Base-by-base conservation (phyloP, 2,329 filamentous ascomycete genomes). In the Colletotrichum liaoningense region DNA sequence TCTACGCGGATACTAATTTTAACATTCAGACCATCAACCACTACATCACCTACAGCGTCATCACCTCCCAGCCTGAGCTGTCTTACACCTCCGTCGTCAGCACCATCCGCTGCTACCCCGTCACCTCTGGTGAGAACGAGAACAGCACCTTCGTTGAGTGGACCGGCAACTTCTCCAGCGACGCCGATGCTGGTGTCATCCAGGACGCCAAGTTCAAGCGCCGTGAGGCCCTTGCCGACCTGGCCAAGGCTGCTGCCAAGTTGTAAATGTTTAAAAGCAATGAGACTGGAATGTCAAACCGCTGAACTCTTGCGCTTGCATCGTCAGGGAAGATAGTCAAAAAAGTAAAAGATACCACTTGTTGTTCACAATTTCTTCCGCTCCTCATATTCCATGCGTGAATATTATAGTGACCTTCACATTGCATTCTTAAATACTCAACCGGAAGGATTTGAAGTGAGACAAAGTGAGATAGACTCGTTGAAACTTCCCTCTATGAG, bases 131-230 rank as follows among this genome's bases (percentile, higher is more conserved):
- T 76, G 86, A 90, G 79, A 83, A 88, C 62, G 90, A 91, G 81
- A 89, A 89, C 58, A 88, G 88, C 79, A 93, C 92, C 19, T 94
- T 91, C 77, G 86, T 94, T 73, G 88, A 90, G 79, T 94, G 92
- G 92, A 89, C 88, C 54, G 91, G 88, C 69, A 90, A 92, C 83
- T 94, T 94, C 83, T 91, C 90, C 33, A 92, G 88, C 77, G 92
- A 93, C 82, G 92, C 92, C 63, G 91, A 93, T 81, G 90, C 91
- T 54, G 90, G 91, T 77, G 92, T 93, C 72, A 93, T 94, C 76
- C 89, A 93, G 82, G 92, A 94, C 79, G 92, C 92, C 78, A 93
- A 92, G 85, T 94, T 91, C 88, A 94, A 94, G 88, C 91, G 92
- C 75, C 90, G 90, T 64, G 92, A 94, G 80, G 92, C 91, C 63